Conservation (phyloP, 179 eudicot species). For the Sideroxylon spinosum region DNA sequence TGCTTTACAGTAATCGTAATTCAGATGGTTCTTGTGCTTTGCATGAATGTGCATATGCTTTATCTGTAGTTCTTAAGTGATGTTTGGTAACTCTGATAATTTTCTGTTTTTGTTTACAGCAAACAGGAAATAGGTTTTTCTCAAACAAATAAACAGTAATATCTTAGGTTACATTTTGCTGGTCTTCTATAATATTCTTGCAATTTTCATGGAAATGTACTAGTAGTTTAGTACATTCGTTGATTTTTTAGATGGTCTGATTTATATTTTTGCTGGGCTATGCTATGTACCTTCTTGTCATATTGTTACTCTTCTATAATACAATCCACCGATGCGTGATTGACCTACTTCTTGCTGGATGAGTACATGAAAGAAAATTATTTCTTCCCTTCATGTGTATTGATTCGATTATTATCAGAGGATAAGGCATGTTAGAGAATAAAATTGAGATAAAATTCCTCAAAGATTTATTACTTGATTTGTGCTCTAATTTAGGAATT, state of each 20-base stretch:
- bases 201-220: slow-evolving; percentile 6
- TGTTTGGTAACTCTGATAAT: too few species aligned
- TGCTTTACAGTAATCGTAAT: background rate
- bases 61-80: background rate
- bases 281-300: background rate
- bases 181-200: background rate
- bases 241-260: background rate
- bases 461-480: too few species aligned
- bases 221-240: background rate
- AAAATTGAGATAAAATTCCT: too few species aligned
- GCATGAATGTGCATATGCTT: too few species aligned
- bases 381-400: background rate
- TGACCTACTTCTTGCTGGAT: background rate
- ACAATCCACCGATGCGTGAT: background rate
- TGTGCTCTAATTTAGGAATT: too few species aligned
- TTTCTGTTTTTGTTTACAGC: too few species aligned
- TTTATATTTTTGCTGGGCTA: background rate
- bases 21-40: background rate
- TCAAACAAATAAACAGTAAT: too few species aligned
- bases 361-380: background rate
- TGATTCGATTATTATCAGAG: background rate
- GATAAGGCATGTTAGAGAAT: too few species aligned
- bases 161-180: background rate
- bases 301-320: background rate
- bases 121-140: too few species aligned